Conservation (phyloP, 1,284 basidiomycete species). For the Rhodotorula sp. region DNA sequence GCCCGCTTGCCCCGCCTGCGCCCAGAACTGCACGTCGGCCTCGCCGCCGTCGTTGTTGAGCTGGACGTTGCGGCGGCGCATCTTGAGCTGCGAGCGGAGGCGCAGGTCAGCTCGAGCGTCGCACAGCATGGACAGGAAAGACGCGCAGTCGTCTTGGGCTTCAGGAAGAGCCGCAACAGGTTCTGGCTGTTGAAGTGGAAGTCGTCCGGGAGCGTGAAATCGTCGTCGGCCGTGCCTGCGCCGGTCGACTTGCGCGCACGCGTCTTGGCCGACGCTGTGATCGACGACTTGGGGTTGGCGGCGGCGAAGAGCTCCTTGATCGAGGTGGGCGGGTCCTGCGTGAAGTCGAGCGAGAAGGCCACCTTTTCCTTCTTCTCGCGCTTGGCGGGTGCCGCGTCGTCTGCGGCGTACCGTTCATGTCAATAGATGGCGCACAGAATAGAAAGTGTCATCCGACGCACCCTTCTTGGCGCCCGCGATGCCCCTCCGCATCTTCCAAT, state of each 20-base stretch:
- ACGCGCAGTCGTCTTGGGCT: slow-evolving; percentile 83
- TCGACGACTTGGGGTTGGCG: slow-evolving; percentile 32
- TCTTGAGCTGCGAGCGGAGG: slow-evolving; percentile 48
- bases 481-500: slow-evolving; percentile 75
- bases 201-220: slow-evolving; percentile 87
- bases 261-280: slow-evolving; percentile 31
- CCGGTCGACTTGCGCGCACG: slow-evolving; percentile 37
- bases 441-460: background rate
- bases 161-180: slow-evolving; percentile 87
- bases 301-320: slow-evolving; percentile 75
- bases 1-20: slow-evolving; percentile 72
- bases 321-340: slow-evolving; percentile 60
- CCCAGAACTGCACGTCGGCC: slow-evolving; percentile 94
- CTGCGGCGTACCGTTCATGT: background rate
- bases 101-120: background rate
- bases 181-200: slow-evolving; percentile 94
- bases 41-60: slow-evolving; percentile 59
- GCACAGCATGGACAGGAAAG: slow-evolving; percentile 16
- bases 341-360: slow-evolving; percentile 85
- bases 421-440: no score
- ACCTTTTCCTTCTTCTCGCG: slow-evolving; percentile 64
- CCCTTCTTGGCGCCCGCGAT: slow-evolving; percentile 23
- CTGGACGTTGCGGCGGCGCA: slow-evolving; percentile 21
- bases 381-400: background rate
- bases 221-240: slow-evolving; percentile 61